Conservation (phyloP, 805 yeast genomes). For the Myxozyma neglecta region DNA sequence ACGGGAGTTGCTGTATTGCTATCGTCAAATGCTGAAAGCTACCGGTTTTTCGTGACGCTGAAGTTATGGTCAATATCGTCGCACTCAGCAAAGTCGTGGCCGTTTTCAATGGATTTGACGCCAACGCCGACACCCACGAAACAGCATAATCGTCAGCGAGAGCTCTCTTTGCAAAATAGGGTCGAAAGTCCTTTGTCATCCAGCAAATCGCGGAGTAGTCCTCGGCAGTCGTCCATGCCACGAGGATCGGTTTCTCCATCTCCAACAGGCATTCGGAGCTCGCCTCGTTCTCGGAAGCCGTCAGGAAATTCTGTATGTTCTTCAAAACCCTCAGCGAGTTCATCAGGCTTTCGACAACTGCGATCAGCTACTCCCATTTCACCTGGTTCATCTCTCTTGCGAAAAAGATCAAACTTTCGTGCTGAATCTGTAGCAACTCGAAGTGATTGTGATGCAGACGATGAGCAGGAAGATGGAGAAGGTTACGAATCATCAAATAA, state of each 20-base stretch:
- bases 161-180: neutral
- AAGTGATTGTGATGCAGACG: slow-evolving; percentile 19
- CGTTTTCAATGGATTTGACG: slow-evolving; percentile 15
- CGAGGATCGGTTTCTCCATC: slow-evolving; percentile 8
- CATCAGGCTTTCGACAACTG: neutral
- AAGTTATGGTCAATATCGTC: slow-evolving; percentile 3
- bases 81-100: slow-evolving; percentile 23
- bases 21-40: neutral
- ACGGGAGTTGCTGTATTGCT: slow-evolving; percentile 1
- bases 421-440: neutral
- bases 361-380: neutral
- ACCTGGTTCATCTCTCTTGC: neutral
- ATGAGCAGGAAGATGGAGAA: slow-evolving; percentile 12
- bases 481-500: neutral
- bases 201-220: neutral
- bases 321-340: neutral
- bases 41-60: slow-evolving; percentile 5
- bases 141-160: neutral
- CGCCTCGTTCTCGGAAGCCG: slow-evolving; percentile 9
- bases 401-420: neutral
- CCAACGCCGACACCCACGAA: neutral
- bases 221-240: neutral
- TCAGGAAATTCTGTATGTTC: neutral
- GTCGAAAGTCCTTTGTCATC: neutral
- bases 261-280: slow-evolving; percentile 8